Conservation (phyloP, 768 basidiomycete species). For the Trametes maxima region DNA sequence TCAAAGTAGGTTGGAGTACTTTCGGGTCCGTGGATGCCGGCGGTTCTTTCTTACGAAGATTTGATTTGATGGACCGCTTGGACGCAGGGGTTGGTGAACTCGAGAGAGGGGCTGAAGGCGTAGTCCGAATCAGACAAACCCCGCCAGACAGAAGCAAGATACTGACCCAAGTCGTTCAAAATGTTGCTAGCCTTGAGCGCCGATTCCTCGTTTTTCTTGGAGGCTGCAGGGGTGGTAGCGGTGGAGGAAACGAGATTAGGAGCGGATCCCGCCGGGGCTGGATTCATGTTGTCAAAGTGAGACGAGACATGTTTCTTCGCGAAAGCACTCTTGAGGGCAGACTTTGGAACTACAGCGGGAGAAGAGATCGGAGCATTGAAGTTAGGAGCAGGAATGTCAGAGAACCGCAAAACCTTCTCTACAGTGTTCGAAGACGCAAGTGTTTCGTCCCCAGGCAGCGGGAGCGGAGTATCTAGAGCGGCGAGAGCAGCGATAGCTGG, state of each 20-base stretch:
- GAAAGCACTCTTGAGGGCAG: slow-evolving; percentile 14
- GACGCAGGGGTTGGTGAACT: slow-evolving; percentile 24
- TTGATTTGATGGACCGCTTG: slow-evolving; percentile 22
- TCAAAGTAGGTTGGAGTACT: neutral
- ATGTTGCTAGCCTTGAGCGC: neutral
- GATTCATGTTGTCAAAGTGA: no score
- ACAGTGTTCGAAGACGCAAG: neutral
- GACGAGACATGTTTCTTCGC: neutral
- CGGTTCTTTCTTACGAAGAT: slow-evolving; percentile 25
- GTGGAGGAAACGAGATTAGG: neutral
- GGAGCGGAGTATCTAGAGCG: slow-evolving; percentile 2
- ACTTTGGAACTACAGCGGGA: slow-evolving; percentile 4
- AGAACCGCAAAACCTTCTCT: slow-evolving; percentile 16
- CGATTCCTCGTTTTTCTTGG: neutral
- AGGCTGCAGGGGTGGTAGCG: neutral
- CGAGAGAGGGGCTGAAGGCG: neutral
- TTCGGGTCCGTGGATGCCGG: neutral
- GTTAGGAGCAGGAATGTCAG: slow-evolving; percentile 17
- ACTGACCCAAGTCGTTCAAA: slow-evolving; percentile 11
- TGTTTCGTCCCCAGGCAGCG: neutral
- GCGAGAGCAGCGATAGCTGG: neutral
- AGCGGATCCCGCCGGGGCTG: neutral
- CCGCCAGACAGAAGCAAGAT: fast-evolving
- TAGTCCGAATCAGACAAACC: neutral
- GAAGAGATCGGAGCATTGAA: slow-evolving; percentile 19